Evolutionary conservation across 148 eudicot genomes (phyloP).

Genomic region (Chenopodium quinoa): DNA sequence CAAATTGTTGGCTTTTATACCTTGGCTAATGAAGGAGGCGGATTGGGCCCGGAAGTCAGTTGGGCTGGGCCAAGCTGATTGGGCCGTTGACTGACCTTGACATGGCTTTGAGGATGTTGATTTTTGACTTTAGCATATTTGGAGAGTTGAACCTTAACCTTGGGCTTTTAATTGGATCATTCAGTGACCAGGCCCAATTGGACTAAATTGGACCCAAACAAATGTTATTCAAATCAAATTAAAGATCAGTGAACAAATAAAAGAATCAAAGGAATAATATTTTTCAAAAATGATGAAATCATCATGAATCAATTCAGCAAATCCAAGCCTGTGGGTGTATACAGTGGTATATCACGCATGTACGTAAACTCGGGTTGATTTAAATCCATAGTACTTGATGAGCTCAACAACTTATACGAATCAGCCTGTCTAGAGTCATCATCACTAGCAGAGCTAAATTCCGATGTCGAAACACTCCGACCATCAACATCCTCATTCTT

Average conservation of each 20-base stretch:
- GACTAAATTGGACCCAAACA: no score
- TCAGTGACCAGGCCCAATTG: no score
- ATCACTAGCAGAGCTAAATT: not conserved
- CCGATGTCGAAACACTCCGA: not conserved
- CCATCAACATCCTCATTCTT: not conserved
- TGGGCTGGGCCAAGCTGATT: no score
- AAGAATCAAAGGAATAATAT: not conserved
- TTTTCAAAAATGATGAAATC: not conserved
- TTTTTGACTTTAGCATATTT: no score
- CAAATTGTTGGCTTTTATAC: no score
- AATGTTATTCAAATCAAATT: not conserved
- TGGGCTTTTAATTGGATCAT: no score
- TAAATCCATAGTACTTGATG: not conserved
- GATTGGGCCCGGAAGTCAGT: no score
- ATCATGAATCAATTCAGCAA: conserved; percentile 10
- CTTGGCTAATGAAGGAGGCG: no score
- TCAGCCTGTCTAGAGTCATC: not conserved
- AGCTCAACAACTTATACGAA: not conserved
- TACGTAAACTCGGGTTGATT: not conserved
- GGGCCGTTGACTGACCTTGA: no score
- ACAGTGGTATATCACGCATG: conserved; percentile 35
- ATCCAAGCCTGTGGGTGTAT: conserved; percentile 28
- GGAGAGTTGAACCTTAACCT: no score
- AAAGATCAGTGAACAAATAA: not conserved
- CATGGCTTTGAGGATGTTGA: no score